Base-by-base conservation (phyloP, 2,329 filamentous ascomycete genomes). In the Alternaria arbusti region DNA sequence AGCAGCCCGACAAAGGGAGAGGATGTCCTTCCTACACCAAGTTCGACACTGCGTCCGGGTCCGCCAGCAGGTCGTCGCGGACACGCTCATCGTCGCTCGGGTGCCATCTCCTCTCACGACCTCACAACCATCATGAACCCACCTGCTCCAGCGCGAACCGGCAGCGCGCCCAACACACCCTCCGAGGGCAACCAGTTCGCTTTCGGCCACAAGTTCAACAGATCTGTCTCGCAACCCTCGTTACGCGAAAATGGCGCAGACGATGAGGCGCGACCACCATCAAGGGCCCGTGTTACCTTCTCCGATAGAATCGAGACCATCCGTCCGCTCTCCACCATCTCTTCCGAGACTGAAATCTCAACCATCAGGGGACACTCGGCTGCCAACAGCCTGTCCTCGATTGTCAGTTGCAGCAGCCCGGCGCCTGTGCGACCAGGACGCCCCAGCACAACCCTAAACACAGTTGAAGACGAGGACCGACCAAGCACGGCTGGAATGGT, bases 251-350 rank as follows among this genome's bases (percentile, higher is more conserved):
- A 60, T 44, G 63, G 61, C 32, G 63, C 70, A 8, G 70, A 74
- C 40, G 70, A 74, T 12, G 74, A 77, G 74, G 74, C 58, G 74
- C 74, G 67, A 74, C 72, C 79, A 49, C 77, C 74, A 79, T 84
- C 86, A 5, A 87, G 89, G 63, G 86, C 89, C 45, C 86, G 91
- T 12, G 93, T 97, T 49, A 92, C 91, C 1, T 97, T 97, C 74
- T 93, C 92, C 1, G 93, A 96, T 67, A 91, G 88, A 11, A 85
- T 96, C 26, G 92, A 96, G 78, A 94, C 91, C 66, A 94, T 94
- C 70, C 88, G 93, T 11, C 94, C 94, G 0, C 81, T 96, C 17
- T 97, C 94, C 2, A 84, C 94, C 20, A 89, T 96, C 13, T 97
- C 93, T 1, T 94, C 90, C 20, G 93, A 96, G 76, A 93, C 92